These are phyloP conservation scores for Populus tomentosa DNA, from an alignment of 441 rosid genomes.

Conservation along the genomic window DNA sequence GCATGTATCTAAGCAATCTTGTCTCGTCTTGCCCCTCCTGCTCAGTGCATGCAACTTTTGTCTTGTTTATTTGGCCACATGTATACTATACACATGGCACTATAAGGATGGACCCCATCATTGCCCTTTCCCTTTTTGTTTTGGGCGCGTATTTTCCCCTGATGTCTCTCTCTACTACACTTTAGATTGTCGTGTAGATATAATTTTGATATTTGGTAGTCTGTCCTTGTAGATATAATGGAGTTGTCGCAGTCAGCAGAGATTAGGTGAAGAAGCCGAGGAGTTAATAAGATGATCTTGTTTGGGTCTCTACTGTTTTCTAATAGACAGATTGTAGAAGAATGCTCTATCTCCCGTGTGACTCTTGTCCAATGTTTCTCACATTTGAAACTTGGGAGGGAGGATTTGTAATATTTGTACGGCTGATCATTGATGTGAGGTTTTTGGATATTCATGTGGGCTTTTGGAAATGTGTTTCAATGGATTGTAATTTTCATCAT, in stretches of 20 bases:
- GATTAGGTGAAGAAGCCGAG: background rate
- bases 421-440: slow-evolving; percentile 1
- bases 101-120: background rate
- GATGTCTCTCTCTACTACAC: background rate
- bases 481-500: too few relatives aligned
- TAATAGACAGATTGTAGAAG: slow-evolving; percentile 9
- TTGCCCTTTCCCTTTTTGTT: background rate
- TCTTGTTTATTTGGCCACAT: background rate
- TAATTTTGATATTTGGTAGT: background rate
- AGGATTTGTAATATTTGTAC: slow-evolving; percentile 8
- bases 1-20: background rate
- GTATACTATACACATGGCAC: background rate
- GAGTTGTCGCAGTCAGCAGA: background rate
- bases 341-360: background rate
- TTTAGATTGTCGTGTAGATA: background rate
- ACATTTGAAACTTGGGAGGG: slow-evolving; percentile 1
- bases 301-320: background rate
- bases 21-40: background rate
- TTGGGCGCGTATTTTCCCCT: background rate
- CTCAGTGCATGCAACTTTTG: background rate
- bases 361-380: background rate
- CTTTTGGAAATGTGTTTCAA: background rate
- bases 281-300: background rate
- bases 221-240: slow-evolving; percentile 14
- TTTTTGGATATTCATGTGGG: background rate